Evolutionary conservation across 202 grass and related monocot genomes (phyloP).

Genomic region (Saccharum hybrid): DNA sequence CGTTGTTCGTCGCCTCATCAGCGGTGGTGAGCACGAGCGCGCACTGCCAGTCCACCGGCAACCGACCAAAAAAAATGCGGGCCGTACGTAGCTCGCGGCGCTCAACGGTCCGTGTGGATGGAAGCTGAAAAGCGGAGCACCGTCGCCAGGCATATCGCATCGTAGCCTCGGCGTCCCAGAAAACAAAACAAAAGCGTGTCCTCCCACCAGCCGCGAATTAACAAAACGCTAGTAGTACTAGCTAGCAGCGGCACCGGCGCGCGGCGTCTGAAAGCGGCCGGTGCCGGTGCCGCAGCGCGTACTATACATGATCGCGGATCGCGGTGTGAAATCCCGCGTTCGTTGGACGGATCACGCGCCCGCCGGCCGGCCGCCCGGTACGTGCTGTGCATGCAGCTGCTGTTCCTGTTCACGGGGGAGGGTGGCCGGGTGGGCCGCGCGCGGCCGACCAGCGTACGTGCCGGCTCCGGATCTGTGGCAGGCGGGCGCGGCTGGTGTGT

Average conservation of each 20-base stretch:
- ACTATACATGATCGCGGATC: neutral
- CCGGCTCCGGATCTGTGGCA: constrained; percentile 26
- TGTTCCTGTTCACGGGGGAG: neutral
- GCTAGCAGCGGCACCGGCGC: neutral
- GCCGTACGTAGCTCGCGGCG: neutral
- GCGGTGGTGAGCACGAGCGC: neutral
- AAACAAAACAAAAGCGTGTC: constrained; percentile 1
- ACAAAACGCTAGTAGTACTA: neutral
- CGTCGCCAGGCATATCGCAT: too few species aligned
- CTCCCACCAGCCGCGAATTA: neutral
- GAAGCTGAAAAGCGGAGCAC: neutral
- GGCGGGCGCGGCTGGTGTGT: constrained; percentile 6
- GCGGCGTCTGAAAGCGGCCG: constrained; percentile 38
- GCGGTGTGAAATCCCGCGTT: constrained; percentile 23
- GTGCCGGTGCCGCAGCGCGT: neutral
- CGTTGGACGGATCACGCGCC: neutral
- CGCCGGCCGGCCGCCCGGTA: too few species aligned
- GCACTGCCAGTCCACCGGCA: neutral
- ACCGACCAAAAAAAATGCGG: neutral
- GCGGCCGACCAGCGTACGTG: constrained; percentile 41
- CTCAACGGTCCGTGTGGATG: neutral
- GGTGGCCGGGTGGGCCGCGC: neutral
- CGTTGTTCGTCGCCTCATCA: neutral
- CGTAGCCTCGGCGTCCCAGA: constrained; percentile 10
- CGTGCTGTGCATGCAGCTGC: neutral